Base-by-base conservation (phyloP, 371 early-diverging fungal species). In the Actinomortierella wolfii region DNA sequence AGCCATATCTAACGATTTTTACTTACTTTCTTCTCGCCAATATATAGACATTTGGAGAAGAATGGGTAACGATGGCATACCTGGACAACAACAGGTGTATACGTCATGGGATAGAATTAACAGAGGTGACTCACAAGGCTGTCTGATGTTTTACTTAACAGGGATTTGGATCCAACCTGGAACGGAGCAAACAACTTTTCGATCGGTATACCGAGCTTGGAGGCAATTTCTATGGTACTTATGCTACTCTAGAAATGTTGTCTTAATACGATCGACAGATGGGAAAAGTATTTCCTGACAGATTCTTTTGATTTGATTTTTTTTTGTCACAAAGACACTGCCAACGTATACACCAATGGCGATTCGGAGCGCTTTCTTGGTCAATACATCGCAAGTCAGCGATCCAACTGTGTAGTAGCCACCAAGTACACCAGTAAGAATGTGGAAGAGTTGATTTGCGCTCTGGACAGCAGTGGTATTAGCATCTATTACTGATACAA, bases 201-300 rank as follows among this genome's bases (percentile, higher is more conserved):
- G 81, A 81, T 54, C 51, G 53, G 7, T 81, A 78, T 54, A 54
- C 58, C 23, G 78, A 68, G 25, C 57, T 46, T 7, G 81, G 81
- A 0, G 81, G 81, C 61, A 81, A 81, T 54, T 81, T 79, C 61
- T 61, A 68, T 56, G 79, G 79, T 46, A 81, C 81, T 46, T 61
- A 64, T 69, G 13, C 44, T 26, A 8, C 15, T 8, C 7, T 17
- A 15, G 47, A 25, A 3, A 15, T 20, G 28, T 43, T 51, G 21
- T 50, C 14, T 61, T 39, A n/a, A 15, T 45, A 46, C 17, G 25
- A 60, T 24, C 2, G 64, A 8, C 17, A 21, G 20, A 49, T 18
- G 26, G 20, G 14, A 25, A 20, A 58, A 18, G 11, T 15, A 53
- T 18, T 5, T 6, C 3, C 6, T 20, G 14, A 20, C 34, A 15